Conservation (phyloP, 2,329 filamentous ascomycete genomes). For the Colletotrichum sp. region DNA sequence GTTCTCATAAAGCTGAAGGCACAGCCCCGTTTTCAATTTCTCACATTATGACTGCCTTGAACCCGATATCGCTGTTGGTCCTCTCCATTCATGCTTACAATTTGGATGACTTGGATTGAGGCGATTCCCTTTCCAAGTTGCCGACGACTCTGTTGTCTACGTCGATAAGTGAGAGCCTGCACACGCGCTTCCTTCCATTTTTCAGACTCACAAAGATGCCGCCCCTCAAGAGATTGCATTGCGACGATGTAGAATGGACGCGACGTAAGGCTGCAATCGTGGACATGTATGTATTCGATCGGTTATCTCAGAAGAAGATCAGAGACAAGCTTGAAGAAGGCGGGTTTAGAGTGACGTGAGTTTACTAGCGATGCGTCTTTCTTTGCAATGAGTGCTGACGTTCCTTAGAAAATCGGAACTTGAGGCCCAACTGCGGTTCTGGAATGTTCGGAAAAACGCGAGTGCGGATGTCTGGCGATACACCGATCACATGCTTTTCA, state of each 20-base stretch:
- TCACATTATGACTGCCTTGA: neutral
- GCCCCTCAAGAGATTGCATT: rapidly evolving
- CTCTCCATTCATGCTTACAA: neutral
- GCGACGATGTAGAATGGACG: neutral
- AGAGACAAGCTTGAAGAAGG: neutral
- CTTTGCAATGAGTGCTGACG: rapidly evolving
- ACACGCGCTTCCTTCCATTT: too few relatives aligned
- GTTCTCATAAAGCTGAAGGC: rapidly evolving
- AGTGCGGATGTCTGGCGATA: neutral
- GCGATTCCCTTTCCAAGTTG: rapidly evolving
- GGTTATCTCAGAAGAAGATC: neutral
- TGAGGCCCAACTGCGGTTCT: rapidly evolving
- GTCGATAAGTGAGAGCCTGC: rapidly evolving
- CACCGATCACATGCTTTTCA: rapidly evolving
- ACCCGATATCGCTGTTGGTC: rapidly evolving
- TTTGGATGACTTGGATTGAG: rapidly evolving
- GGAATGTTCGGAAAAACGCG: neutral
- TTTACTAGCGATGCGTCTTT: rapidly evolving
- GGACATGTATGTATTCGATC: rapidly evolving
- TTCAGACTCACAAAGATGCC: neutral
- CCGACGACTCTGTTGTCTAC: rapidly evolving
- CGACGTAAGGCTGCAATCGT: neutral
- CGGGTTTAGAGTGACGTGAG: rapidly evolving
- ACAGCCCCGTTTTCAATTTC: neutral
- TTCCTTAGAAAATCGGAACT: neutral